Conservation (phyloP, 2,329 filamentous ascomycete species). For the Pseudogymnoascus sp. region DNA sequence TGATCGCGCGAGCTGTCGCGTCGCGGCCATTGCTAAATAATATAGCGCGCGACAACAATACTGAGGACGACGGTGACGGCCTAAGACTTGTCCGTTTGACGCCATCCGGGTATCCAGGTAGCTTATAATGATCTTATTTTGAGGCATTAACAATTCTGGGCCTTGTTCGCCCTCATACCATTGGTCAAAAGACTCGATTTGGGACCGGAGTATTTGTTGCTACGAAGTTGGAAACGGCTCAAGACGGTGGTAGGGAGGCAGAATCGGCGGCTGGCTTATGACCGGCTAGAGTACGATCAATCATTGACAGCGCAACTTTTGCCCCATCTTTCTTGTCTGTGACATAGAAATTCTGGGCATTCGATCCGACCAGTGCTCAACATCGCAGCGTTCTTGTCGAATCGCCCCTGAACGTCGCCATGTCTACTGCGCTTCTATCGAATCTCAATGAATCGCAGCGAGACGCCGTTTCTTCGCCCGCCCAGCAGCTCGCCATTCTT, state of each 20-base stretch:
- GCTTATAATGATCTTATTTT: not conserved
- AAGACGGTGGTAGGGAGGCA: not conserved
- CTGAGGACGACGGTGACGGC: not conserved
- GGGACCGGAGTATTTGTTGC: not conserved
- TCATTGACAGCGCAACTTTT: not conserved
- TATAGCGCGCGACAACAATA: not conserved
- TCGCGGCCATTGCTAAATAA: not conserved
- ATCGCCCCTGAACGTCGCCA: not conserved
- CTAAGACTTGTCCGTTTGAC: not conserved
- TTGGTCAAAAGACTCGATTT: not conserved
- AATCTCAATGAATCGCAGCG: conserved; percentile 57
- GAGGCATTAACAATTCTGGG: not conserved
- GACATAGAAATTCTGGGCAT: not conserved
- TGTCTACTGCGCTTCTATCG: conserved; percentile 35
- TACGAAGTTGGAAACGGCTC: not conserved
- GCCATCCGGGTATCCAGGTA: not conserved
- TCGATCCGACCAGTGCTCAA: not conserved
- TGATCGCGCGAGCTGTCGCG: not conserved
- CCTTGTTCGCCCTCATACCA: not conserved
- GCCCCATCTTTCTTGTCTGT: not conserved
- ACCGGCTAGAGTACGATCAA: not conserved
- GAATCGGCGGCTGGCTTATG: not conserved
- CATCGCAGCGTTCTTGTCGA: not conserved
- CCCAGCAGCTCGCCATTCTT: conserved; percentile 51
- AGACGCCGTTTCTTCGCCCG: conserved; percentile 53